Evolutionary conservation across 495 filamentous ascomycete genomes (phyloP).

Genomic region (Xylaria palmicola): DNA sequence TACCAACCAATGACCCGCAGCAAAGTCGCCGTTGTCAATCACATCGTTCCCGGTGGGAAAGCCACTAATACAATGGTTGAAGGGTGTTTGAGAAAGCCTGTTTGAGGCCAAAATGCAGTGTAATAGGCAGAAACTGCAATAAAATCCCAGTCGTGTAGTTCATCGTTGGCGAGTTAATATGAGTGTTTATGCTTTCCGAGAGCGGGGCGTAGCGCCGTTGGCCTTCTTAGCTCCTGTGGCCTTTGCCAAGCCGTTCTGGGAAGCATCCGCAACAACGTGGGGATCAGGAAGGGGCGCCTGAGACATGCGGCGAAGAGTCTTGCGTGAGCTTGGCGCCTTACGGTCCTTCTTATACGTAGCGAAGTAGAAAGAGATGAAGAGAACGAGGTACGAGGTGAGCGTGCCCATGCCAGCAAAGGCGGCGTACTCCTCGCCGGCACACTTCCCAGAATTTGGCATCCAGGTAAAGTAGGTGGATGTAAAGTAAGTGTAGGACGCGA

Average conservation of each 20-base stretch:
- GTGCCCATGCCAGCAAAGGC: slow-evolving; percentile 91
- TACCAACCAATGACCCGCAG: slow-evolving; percentile 2
- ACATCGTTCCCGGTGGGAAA: slow-evolving; percentile 26
- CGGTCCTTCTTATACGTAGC: slow-evolving; percentile 91
- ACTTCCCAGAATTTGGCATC: slow-evolving; percentile 78
- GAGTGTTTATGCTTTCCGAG: slow-evolving; percentile 55
- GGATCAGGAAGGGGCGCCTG: slow-evolving; percentile 54
- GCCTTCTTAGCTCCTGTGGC: slow-evolving; percentile 44
- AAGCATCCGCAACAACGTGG: slow-evolving; percentile 37
- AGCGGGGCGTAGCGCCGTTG: slow-evolving; percentile 53
- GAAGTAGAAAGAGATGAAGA: slow-evolving; percentile 99
- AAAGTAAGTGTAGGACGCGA: slow-evolving; percentile 94
- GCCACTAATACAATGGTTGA: slow-evolving; percentile 33
- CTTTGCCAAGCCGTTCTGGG: slow-evolving; percentile 40
- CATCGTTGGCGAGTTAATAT: slow-evolving; percentile 8
- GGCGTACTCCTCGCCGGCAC: slow-evolving; percentile 96
- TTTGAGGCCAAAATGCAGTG: slow-evolving; percentile 9
- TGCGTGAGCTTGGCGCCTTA: slow-evolving; percentile 59
- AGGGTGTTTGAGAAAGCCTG: slow-evolving; percentile 6
- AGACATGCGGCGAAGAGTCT: slow-evolving; percentile 53
- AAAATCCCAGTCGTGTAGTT: slow-evolving; percentile 10
- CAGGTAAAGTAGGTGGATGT: slow-evolving; percentile 85
- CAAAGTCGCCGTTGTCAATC: slow-evolving; percentile 10
- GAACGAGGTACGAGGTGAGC: slow-evolving; percentile 87
- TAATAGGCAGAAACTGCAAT: slow-evolving; percentile 7